Percentiles rank a stretch among this genome's conserved stretches.
phyloP scores from a whole-genome alignment of 139 green algal species.

The Tetraselmis striata region DNA sequence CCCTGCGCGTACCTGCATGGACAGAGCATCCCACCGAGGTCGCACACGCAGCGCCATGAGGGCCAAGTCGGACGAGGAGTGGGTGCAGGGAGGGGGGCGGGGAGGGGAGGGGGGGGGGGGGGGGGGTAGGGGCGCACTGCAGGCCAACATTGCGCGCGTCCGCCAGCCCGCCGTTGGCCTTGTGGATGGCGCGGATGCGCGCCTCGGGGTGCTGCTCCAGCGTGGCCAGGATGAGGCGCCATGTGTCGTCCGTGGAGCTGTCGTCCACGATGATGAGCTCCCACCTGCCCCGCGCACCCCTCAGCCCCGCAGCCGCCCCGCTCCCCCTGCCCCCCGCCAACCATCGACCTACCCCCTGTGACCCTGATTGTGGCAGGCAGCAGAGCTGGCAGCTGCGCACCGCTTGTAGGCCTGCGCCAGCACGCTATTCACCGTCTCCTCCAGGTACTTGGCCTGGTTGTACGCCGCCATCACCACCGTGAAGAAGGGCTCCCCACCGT shows the following conservation, averaged over 20 bases:
- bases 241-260: conserved; percentile 23
- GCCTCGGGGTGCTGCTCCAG: conserved; percentile 6
- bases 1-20: conserved; percentile 17
- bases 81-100: not conserved
- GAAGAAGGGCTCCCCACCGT: conserved; percentile 14
- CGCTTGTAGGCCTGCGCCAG: conserved; percentile 16
- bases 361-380: too few relatives aligned
- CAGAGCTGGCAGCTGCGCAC: too few relatives aligned
- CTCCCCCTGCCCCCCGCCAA: too few relatives aligned
- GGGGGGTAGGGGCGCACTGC: not conserved
- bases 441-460: conserved; percentile 24
- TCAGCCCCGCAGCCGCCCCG: too few relatives aligned
- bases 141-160: conserved; percentile 21
- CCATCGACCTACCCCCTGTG: too few relatives aligned
- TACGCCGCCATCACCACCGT: conserved; percentile 28
- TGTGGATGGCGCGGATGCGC: conserved; percentile 15
- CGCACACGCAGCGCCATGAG: too few relatives aligned
- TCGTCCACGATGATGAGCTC: conserved; percentile 34
- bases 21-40: too few relatives aligned
- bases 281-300: too few relatives aligned
- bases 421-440: conserved; percentile 27
- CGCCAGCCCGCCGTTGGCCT: conserved; percentile 24
- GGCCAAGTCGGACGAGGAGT: too few relatives aligned
- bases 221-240: conserved; percentile 7
- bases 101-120: not conserved